A percentile compares a stretch with the other conserved stretches of the same genome.
phyloP scores from a whole-genome alignment of 2,329 filamentous ascomycete species.

The Aspergillus japonicus region DNA sequence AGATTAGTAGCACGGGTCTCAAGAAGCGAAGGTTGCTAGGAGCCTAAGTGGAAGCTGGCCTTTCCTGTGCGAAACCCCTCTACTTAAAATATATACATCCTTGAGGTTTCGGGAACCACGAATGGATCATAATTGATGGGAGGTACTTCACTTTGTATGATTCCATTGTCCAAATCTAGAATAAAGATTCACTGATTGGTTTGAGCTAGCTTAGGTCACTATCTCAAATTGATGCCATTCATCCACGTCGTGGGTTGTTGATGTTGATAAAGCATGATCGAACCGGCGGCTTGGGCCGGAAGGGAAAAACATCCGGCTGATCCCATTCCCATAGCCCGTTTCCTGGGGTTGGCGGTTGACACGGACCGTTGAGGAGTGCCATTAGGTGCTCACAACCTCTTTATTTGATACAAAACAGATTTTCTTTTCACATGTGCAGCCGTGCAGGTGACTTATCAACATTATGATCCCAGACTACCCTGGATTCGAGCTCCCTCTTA shows the following conservation, averaged over 20 bases:
- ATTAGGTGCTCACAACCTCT: background rate
- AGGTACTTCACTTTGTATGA: too few relatives aligned
- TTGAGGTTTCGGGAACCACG: too few relatives aligned
- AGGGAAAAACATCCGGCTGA: background rate
- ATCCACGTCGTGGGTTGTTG: background rate
- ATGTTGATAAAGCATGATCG: background rate
- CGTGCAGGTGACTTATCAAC: background rate
- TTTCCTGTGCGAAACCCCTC: too few relatives aligned
- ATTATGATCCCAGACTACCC: background rate
- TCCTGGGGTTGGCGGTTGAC: conserved; percentile 3
- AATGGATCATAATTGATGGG: too few relatives aligned
- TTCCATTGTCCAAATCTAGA: too few relatives aligned
- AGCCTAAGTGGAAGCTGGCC: too few relatives aligned
- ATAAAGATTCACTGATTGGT: too few relatives aligned
- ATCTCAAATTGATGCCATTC: too few relatives aligned
- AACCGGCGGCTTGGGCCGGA: background rate
- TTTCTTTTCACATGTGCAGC: background rate
- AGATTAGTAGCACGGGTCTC: too few relatives aligned
- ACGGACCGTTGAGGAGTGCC: background rate
- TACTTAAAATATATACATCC: too few relatives aligned
- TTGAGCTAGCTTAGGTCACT: too few relatives aligned
- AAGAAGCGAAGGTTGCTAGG: too few relatives aligned
- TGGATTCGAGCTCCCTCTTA: background rate
- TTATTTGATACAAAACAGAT: background rate
- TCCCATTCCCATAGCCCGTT: conserved; percentile 9